Conservation (phyloP, 345 rosid species). For the Excoecaria agallocha region DNA sequence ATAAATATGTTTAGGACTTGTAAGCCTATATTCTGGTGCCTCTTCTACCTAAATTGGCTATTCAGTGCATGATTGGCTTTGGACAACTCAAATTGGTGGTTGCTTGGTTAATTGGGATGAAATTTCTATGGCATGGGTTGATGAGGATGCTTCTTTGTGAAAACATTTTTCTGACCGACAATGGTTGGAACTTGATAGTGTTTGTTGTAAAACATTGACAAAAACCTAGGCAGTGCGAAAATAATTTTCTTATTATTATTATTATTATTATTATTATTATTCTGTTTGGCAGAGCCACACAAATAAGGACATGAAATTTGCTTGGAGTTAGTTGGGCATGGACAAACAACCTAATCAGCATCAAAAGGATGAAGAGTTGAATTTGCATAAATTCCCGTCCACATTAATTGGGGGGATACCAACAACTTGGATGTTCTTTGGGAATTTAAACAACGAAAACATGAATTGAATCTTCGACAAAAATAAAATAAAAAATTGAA, state of each 20-base stretch:
- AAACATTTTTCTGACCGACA: not conserved
- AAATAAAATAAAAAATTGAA: too few relatives aligned
- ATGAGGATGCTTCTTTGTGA: not conserved
- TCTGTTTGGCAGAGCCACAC: too few relatives aligned
- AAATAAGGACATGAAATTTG: too few relatives aligned
- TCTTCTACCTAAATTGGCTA: too few relatives aligned
- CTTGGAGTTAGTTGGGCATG: too few relatives aligned
- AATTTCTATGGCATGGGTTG: not conserved
- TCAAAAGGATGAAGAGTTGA: not conserved
- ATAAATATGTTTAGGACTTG: not conserved
- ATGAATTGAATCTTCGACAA: too few relatives aligned
- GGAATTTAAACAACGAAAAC: not conserved
- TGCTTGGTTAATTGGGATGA: not conserved
- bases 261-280: too few relatives aligned
- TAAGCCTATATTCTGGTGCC: too few relatives aligned
- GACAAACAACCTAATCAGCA: not conserved
- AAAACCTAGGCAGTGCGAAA: too few relatives aligned
- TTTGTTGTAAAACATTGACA: too few relatives aligned
- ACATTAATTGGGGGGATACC: not conserved
- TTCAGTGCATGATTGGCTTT: not conserved
- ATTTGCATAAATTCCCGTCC: not conserved
- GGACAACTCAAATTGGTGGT: not conserved
- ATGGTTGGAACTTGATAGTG: not conserved
- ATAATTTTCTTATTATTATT: too few relatives aligned
- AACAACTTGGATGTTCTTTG: not conserved